Percentiles rank a stretch among this genome's conserved stretches.
phyloP scores from a whole-genome alignment of 2,329 filamentous ascomycete species.

The Phaeosphaeria sp. region DNA sequence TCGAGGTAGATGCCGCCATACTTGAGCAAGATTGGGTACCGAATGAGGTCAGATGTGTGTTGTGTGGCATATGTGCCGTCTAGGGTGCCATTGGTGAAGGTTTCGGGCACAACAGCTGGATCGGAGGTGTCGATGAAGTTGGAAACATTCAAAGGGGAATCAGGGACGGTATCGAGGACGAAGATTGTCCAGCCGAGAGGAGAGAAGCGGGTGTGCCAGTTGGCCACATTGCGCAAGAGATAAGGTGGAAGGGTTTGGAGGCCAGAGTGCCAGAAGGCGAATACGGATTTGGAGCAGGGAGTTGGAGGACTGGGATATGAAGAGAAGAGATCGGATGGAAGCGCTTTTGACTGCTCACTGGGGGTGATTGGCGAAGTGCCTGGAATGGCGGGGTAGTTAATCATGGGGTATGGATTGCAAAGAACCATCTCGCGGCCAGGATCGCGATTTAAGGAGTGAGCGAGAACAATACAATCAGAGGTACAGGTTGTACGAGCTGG shows the following conservation, averaged over 20 bases:
- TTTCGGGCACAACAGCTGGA: constrained; percentile 54
- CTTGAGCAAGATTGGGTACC: constrained; percentile 62
- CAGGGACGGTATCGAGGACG: constrained; percentile 56
- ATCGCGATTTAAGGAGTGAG: no score
- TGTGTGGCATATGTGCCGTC: constrained; percentile 59
- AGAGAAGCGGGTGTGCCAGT: constrained; percentile 62
- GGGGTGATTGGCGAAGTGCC: constrained; percentile 8
- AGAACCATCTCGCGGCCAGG: not conserved
- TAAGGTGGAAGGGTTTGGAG: constrained; percentile 59
- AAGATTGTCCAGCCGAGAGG: constrained; percentile 62
- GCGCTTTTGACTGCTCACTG: constrained; percentile 1
- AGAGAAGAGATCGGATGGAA: not conserved
- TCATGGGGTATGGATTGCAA: not conserved
- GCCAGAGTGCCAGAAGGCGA: constrained; percentile 66
- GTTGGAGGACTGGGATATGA: constrained; percentile 8
- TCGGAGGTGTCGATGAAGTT: constrained; percentile 59
- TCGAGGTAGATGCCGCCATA: constrained; percentile 67
- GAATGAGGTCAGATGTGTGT: constrained; percentile 65
- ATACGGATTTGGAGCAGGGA: constrained; percentile 60
- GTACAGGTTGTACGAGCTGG: not conserved
- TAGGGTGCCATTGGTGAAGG: constrained; percentile 59
- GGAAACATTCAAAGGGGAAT: constrained; percentile 57
- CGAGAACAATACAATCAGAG: not conserved
- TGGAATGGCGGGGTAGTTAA: constrained; percentile 24
- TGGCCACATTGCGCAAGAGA: constrained; percentile 60